Base-by-base conservation (phyloP, 1,284 basidiomycete genomes). In the Schizophyllum amplum region DNA sequence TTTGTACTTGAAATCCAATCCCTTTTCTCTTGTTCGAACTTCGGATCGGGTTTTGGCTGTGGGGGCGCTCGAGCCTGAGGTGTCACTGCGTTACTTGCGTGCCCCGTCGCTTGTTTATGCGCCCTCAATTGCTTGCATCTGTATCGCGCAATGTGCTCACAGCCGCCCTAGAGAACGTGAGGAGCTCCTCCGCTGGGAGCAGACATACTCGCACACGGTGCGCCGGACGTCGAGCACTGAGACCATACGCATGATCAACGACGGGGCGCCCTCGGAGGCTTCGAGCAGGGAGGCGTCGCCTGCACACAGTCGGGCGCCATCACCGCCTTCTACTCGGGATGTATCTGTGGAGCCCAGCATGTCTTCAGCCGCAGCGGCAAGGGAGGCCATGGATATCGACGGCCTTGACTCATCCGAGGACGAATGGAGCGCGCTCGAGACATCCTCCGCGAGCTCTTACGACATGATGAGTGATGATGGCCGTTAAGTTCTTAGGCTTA, bases 161-260 rank as follows among this genome's bases (percentile, higher is more conserved):
- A 17, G 11, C 33, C 17, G 11, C 33, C n/a, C n/a, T 17, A 68
- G 70, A 51, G 85, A 87, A 67, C 72, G 77, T 47, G 79, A 84
- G 59, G 79, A 81, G 56, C 67, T 86, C 24, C 59, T 84, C 48
- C 68, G 64, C 13, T 78, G 79, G 76, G 81, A 86, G 53, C 70
- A 74, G 11, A 59, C 53, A 33, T 60, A 22, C 22, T 51, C 55
- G 46, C 7, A 54, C 25, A 50, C 59, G 55, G 51, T 71, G 49
- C 70, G 67, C 56, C 69, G 73, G 23, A 68, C 65, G 21, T 58
- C 60, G 23, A 76, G 75, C 51, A 64, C 65, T 56, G 74, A 72
- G 59, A 77, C 75, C 1, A 62, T 77, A 33, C 66, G 63, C 24
- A 13, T 42, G 7, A 9, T 13, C 33, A 42, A 42, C 33, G 33